Evolutionary conservation across 257 asterid genomes (phyloP), one percentile per base, ranked within the genome.

Genomic region (Przewalskia tangutica): DNA sequence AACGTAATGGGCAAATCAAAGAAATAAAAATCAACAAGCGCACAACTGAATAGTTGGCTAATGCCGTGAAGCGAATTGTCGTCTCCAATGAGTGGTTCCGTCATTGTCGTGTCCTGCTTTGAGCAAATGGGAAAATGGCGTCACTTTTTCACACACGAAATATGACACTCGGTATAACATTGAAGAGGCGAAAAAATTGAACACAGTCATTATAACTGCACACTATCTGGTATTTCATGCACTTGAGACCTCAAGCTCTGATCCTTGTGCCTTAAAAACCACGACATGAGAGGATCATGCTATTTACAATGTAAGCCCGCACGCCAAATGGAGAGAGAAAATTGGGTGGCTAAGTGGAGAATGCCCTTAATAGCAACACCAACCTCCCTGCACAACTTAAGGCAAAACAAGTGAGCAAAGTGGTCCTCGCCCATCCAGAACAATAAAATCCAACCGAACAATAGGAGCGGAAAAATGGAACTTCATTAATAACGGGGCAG

Each of bases 191-290:
- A 63, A 63, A 12, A 63, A 27, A 63, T 9, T 63, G 40, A 32
- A 23, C 70, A 13, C 40, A 27, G 42, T 17, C 38, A 27, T 32
- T n/a, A 23, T 27, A 13, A 73, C 59, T 20, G 79, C 59, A 73
- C 79, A 73, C 42, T 46, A 48, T 12, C 56, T 17, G 32, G 59
- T 73, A 48, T 46, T 20, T 48, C 79, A 8, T 63, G n/a, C 17
- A 62, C 68, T 62, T 27, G 68, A 62, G 42, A 73, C 60, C 82
- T 78, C 82, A 50, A 79, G 67, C 83, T 87, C 83, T 83, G 89
- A 89, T 90, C 92, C 93, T 89, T 79, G 63, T 85, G 93, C 90
- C 95, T 85, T 82, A 81, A 89, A 91, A 90, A 90, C 90, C 75
- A 88, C 85, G 93, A 86, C 92, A 89, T 85, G 86, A 86, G 86